These are phyloP conservation scores for Ochetophila trinervis DNA, from an alignment of 306 rosid genomes.

Conservation along the genomic window DNA sequence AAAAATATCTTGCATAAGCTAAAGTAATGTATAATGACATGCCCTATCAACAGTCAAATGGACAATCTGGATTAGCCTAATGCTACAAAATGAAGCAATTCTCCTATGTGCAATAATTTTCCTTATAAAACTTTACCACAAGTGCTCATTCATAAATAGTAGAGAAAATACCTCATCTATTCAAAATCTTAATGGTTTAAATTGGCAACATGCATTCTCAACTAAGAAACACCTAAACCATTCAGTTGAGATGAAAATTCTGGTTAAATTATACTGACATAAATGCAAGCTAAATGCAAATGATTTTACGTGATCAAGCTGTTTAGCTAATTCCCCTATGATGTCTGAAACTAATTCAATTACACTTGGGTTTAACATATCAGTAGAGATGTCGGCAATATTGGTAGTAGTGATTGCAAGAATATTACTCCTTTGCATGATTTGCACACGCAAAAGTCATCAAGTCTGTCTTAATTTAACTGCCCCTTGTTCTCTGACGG, in stretches of 20 bases:
- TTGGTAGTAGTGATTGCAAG: constrained; percentile 36
- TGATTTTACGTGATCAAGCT: constrained; percentile 73
- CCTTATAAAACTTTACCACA: not conserved
- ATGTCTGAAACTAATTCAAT: constrained; percentile 70
- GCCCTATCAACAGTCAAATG: not conserved
- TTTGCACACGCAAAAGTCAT: not conserved
- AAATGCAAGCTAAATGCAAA: not conserved
- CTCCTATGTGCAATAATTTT: not conserved
- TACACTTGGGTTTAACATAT: constrained; percentile 66
- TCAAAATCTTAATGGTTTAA: not conserved
- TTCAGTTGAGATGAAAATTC: constrained; percentile 3
- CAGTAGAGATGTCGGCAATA: constrained; percentile 63
- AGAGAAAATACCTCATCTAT: not conserved
- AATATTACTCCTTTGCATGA: constrained; percentile 46
- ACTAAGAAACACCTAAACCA: constrained; percentile 15
- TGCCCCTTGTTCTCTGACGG: no score
- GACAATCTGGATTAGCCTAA: not conserved
- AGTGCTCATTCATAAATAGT: not conserved
- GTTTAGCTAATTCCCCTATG: constrained; percentile 72
- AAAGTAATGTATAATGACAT: no score
- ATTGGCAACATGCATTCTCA: constrained; percentile 17
- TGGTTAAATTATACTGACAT: constrained; percentile 11
- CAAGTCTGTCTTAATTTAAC: not conserved
- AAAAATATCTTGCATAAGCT: no score
- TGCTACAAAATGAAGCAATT: not conserved